A percentile compares a stretch with the other conserved stretches of the same genome.
Conservation (phyloP, 306 rosid species). For the Datisca glomerata region DNA sequence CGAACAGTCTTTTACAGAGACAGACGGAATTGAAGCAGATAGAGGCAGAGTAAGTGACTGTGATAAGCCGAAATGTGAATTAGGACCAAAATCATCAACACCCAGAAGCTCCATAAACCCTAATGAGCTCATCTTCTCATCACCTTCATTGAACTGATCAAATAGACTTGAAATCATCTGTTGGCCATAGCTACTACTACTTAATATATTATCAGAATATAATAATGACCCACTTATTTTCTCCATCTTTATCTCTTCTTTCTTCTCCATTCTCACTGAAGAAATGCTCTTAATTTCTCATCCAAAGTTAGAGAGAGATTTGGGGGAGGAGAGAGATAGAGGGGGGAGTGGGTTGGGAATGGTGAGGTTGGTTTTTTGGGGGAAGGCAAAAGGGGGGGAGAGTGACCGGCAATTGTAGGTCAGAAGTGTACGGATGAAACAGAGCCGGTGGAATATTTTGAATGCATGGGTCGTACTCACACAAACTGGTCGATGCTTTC, state of each 20-base stretch:
- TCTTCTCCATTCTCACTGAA: background rate
- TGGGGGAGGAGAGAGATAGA: background rate
- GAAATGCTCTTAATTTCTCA: background rate
- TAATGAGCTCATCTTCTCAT: conserved; percentile 2
- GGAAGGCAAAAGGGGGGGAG: background rate
- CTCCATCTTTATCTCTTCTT: conserved; percentile 4
- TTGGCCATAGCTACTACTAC: background rate
- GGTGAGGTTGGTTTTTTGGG: background rate
- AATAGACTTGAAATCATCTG: too few species aligned
- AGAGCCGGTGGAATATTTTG: conserved; percentile 5
- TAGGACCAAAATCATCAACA: background rate
- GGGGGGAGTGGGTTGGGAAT: background rate
- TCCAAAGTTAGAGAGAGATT: background rate
- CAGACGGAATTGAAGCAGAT: background rate
- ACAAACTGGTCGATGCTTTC: background rate
- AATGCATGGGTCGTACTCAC: background rate
- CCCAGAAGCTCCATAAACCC: conserved; percentile 13
- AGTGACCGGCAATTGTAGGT: conserved; percentile 4
- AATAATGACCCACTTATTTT: background rate
- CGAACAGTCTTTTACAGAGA: conserved; percentile 13
- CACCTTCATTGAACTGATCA: too few species aligned
- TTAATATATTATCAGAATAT: background rate
- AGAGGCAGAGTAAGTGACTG: background rate
- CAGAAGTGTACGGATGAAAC: background rate
- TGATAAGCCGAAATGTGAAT: background rate